Evolutionary conservation across 768 basidiomycete genomes (phyloP).

Genomic region (Cystoderma amianthinum): DNA sequence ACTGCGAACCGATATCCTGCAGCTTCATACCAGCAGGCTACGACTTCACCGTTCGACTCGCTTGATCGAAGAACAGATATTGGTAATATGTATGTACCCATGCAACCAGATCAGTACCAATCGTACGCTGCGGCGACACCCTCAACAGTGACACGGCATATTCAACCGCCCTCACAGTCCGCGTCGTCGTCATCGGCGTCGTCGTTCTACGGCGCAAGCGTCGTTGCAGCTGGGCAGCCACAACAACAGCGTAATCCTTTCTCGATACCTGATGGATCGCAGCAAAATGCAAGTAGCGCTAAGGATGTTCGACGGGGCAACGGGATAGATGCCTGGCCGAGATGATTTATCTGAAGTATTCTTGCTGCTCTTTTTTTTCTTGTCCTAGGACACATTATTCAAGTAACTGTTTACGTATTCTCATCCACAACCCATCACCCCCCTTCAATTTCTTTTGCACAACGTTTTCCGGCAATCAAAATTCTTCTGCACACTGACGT

Average conservation of each 20-base stretch:
- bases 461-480: slow-evolving; percentile 2
- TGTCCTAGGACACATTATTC: not conserved
- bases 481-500: not conserved
- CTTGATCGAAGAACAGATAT: slow-evolving; percentile 59
- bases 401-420: not conserved
- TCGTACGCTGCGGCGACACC: slow-evolving; percentile 37
- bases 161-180: slow-evolving; percentile 43
- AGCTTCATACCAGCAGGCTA: slow-evolving; percentile 35
- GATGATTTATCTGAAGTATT: slow-evolving; percentile 31
- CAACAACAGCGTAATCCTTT: slow-evolving; percentile 36
- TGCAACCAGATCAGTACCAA: slow-evolving; percentile 79
- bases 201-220: slow-evolving; percentile 67
- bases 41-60: slow-evolving; percentile 45
- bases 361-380: not conserved
- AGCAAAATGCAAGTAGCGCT: slow-evolving; percentile 26
- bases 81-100: slow-evolving; percentile 66
- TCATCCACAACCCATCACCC: too few species aligned
- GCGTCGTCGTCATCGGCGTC: slow-evolving; percentile 27
- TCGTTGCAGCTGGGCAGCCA: slow-evolving; percentile 40
- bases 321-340: slow-evolving; percentile 71
- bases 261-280: slow-evolving; percentile 28
- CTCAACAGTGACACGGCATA: slow-evolving; percentile 31
- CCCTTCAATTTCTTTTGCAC: slow-evolving; percentile 1
- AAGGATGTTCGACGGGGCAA: slow-evolving; percentile 58
- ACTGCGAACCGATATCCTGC: slow-evolving; percentile 56